phyloP scores from a whole-genome alignment of 805 yeast species.

The Martiniozyma abietophila region DNA sequence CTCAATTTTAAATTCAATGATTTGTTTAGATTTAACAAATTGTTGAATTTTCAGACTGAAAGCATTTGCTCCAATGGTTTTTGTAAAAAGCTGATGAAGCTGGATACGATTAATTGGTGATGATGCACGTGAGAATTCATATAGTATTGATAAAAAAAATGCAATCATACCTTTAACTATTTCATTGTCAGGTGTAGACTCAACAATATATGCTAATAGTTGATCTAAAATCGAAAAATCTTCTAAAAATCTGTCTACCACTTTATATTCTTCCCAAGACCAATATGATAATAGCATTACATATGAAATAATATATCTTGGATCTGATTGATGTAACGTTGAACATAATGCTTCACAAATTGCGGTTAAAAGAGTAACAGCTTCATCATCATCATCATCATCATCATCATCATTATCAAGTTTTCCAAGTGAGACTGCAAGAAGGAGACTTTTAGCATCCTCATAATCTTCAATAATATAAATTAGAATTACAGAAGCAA shows the following conservation, averaged over 20 bases:
- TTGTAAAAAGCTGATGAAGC: conserved; percentile 51
- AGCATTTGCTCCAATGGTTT: conserved; percentile 72
- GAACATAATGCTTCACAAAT: conserved; percentile 66
- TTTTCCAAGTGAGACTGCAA: conserved; percentile 48
- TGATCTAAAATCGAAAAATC: conserved; percentile 62
- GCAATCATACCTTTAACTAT: conserved; percentile 64
- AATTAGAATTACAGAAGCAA: conserved; percentile 59
- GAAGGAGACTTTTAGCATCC: conserved; percentile 39
- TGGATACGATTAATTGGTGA: conserved; percentile 60
- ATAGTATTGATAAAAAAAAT: conserved; percentile 62
- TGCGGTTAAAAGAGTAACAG: conserved; percentile 61
- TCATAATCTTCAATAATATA: conserved; percentile 49
- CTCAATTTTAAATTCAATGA: conserved; percentile 48
- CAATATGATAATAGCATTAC: conserved; percentile 64
- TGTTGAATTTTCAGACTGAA: conserved; percentile 65
- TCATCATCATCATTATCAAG: conserved; percentile 60
- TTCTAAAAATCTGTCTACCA: conserved; percentile 65
- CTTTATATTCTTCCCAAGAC: conserved; percentile 68
- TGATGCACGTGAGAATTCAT: conserved; percentile 57
- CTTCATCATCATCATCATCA: too few relatives aligned
- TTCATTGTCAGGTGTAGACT: conserved; percentile 27
- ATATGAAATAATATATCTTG: conserved; percentile 71
- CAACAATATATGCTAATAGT: conserved; percentile 55
- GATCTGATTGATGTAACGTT: conserved; percentile 51
- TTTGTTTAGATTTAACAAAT: conserved; percentile 49